Evolutionary conservation across 2,329 filamentous ascomycete genomes (phyloP).

Genomic region (Microdochium nivale): DNA sequence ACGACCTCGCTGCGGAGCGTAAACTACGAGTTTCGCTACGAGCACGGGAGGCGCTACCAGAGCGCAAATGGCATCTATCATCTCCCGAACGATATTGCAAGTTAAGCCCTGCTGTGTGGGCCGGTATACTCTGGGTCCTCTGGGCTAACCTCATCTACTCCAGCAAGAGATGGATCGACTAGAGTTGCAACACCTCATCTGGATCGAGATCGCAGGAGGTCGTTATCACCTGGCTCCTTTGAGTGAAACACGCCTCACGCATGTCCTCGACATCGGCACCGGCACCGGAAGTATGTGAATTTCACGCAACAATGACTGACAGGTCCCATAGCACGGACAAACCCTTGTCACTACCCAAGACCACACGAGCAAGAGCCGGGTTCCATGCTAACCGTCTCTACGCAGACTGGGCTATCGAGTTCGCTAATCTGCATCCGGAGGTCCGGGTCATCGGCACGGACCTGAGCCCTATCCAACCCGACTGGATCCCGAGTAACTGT

Average conservation of each 20-base stretch:
- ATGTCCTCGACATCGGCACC: conserved; percentile 5
- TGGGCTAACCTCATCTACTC: not conserved
- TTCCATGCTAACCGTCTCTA: not conserved
- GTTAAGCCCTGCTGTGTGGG: not conserved
- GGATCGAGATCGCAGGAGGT: conserved; percentile 9
- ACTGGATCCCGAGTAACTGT: conserved; percentile 10
- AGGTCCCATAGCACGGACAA: too few relatives aligned
- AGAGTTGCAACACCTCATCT: conserved; percentile 11
- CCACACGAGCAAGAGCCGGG: too few relatives aligned
- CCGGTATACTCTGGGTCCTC: too few relatives aligned
- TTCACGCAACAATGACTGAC: too few relatives aligned
- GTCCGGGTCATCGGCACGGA: conserved; percentile 11
- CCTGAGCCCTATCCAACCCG: conserved; percentile 11
- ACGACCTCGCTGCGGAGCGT: conserved; percentile 8
- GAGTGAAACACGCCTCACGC: conserved; percentile 5
- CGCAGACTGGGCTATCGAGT: conserved; percentile 12
- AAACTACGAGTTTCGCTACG: conserved; percentile 7
- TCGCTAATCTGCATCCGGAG: conserved; percentile 9
- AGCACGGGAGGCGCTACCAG: conserved; percentile 10
- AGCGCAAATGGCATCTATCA: conserved; percentile 9
- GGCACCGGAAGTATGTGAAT: conserved; percentile 7
- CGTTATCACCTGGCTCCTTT: conserved; percentile 9
- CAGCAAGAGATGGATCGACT: conserved; percentile 12
- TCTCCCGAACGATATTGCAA: conserved; percentile 9
- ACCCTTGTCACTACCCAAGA: too few relatives aligned